Evolutionary conservation across 202 grass and related monocot genomes (phyloP).

Genomic region (Digitaria exilis): DNA sequence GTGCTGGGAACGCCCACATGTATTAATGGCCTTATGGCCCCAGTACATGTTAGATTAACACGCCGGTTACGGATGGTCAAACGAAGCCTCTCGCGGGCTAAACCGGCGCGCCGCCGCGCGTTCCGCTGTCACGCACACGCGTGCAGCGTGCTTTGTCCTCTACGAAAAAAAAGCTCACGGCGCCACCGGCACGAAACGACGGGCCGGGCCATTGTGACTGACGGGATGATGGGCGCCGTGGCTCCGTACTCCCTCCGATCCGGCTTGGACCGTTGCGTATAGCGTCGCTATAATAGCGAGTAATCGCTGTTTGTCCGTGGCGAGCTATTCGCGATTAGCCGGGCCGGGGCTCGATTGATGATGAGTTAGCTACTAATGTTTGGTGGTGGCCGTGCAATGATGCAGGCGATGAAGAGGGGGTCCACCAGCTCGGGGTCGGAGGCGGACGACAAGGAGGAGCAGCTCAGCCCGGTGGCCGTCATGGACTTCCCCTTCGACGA

Average conservation of each 20-base stretch:
- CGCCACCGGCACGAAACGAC: not conserved
- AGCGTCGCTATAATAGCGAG: no score
- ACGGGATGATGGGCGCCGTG: no score
- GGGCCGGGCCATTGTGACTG: no score
- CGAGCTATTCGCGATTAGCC: no score
- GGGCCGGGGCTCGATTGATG: not conserved
- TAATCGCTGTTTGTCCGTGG: not conserved
- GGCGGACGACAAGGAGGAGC: slow-evolving; percentile 58
- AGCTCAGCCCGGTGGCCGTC: slow-evolving; percentile 88
- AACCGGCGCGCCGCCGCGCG: slow-evolving; percentile 27
- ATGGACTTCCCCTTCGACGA: slow-evolving; percentile 82
- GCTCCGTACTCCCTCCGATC: not conserved
- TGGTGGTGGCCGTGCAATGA: not conserved
- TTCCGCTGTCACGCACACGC: not conserved
- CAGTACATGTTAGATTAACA: no score
- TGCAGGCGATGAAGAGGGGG: slow-evolving; percentile 36
- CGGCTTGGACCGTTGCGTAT: not conserved
- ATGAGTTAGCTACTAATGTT: not conserved
- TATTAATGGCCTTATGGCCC: not conserved
- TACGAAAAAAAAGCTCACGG: not conserved
- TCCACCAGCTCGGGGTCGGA: slow-evolving; percentile 19
- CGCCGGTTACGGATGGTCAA: not conserved
- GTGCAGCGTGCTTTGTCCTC: slow-evolving; percentile 31
- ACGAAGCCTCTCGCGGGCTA: not conserved
- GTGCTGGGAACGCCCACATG: slow-evolving; percentile 11